Evolutionary conservation across 2,329 filamentous ascomycete species (phyloP).

Genomic region (Cladobotryum mycophilum): DNA sequence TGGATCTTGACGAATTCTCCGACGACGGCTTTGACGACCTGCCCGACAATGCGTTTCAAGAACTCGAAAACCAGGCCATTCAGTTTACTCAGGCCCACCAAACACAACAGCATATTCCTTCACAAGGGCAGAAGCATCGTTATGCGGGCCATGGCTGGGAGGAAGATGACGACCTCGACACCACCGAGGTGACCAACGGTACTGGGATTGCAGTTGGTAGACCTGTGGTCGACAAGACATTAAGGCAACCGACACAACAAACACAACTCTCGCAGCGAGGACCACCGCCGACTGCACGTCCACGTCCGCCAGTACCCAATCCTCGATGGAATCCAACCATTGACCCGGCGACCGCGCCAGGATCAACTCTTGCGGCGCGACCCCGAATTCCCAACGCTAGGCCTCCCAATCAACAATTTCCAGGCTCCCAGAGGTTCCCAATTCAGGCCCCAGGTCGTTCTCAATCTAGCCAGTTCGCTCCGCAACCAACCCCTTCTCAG

Average conservation of each 20-base stretch:
- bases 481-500: conserved; percentile 24
- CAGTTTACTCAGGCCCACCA: conserved; percentile 49
- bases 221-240: conserved; percentile 30
- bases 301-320: conserved; percentile 26
- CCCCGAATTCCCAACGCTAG: conserved; percentile 14
- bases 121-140: conserved; percentile 19
- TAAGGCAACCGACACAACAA: conserved; percentile 27
- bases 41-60: conserved; percentile 50
- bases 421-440: conserved; percentile 26
- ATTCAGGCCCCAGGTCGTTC: conserved; percentile 24
- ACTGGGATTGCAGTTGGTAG: conserved; percentile 34
- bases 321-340: conserved; percentile 34
- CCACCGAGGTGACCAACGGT: conserved; percentile 49
- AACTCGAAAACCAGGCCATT: conserved; percentile 59
- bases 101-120: conserved; percentile 16
- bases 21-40: conserved; percentile 59
- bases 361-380: conserved; percentile 12
- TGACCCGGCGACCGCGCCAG: conserved; percentile 17
- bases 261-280: conserved; percentile 14
- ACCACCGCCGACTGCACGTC: conserved; percentile 17
- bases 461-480: conserved; percentile 37
- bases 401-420: conserved; percentile 17
- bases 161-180: conserved; percentile 53
- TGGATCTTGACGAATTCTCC: conserved; percentile 51
- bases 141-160: conserved; percentile 38